Base-by-base conservation (phyloP, 2,329 filamentous ascomycete species). In the Aureobasidium sp. region DNA sequence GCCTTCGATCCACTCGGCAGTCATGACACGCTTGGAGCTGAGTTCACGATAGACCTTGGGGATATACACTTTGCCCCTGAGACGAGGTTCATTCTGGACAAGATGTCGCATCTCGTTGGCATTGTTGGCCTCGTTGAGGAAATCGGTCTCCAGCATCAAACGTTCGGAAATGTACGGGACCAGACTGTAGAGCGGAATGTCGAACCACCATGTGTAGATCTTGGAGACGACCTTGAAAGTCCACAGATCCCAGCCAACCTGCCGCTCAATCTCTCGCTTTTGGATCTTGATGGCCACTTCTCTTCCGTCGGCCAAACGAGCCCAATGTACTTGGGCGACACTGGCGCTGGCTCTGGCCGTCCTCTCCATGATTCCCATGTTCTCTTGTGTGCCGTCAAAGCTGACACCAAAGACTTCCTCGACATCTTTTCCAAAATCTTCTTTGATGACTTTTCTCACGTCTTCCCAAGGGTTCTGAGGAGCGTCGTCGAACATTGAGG, bases 271-370 rank as follows among this genome's bases (percentile, higher is more conserved):
- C 75, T 96, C 91, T 47, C 85, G 80, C 74, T 97, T 98, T 74
- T 98, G 93, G 4, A 98, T 84, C 74, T 98, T 98, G 66, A 98
- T 80, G 2, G 93, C 93, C 19, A 97, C 87, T 73, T 96, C 90
- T 42, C 89, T 78, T 0, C 93, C 93, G 71, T 97, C 91, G 3
- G 81, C 71, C 54, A 97, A 69, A 56, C 85, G 77, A 6, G 93
- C 93, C 90, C 91, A 96, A 67, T 97, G 93, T 2, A 98, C 93
- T 71, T 97, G 93, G 1, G 93, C 93, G 7, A 98, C 91, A 67
- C 88, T 95, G 2, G 93, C 93, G 64, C 86, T 91, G 0, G 86
- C 86, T 56, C 85, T 81, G 66, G 74, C 87, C 69, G 71, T 88
- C 72, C 74, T 83, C 68, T 86, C 83, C 80, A 86, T 85, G 1